These are phyloP conservation scores for Cardamine chenopodiifolia DNA, from an alignment of 345 rosid genomes.

Conservation along the genomic window DNA sequence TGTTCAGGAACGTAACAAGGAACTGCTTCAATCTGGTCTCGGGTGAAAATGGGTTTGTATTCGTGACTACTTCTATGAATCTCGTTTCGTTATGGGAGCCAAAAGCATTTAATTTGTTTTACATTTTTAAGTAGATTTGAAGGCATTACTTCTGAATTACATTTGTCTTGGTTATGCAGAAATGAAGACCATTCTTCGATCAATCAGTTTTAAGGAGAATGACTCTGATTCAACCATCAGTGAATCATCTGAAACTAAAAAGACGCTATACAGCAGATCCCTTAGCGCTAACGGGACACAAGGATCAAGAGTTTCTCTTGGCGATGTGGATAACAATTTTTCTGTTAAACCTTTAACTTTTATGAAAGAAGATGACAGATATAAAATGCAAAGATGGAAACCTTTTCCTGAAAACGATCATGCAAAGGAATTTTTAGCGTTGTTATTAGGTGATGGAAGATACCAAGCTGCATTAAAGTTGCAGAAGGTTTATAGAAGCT, in stretches of 20 bases:
- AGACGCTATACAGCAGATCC: constrained; percentile 37
- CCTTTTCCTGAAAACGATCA: constrained; percentile 23
- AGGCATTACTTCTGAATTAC: constrained; percentile 39
- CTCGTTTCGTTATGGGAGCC: background rate
- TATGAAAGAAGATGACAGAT: constrained; percentile 36
- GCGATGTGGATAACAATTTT: constrained; percentile 42
- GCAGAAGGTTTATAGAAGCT: constrained; percentile 93
- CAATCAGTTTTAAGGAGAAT: constrained; percentile 49
- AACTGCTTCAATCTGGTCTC: constrained; percentile 5
- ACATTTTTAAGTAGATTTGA: constrained; percentile 21
- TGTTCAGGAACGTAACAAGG: constrained; percentile 26
- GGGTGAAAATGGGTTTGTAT: constrained; percentile 31
- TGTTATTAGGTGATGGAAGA: constrained; percentile 36
- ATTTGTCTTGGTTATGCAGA: constrained; percentile 34
- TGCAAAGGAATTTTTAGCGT: constrained; percentile 24
- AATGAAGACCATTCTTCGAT: constrained; percentile 41
- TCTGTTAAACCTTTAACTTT: constrained; percentile 35
- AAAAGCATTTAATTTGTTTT: background rate
- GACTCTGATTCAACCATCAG: constrained; percentile 42
- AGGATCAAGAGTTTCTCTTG: constrained; percentile 36
- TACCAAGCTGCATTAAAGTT: constrained; percentile 72
- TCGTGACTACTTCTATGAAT: background rate
- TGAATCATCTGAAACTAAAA: constrained; percentile 43
- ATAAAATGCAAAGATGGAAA: constrained; percentile 28
- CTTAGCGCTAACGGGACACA: constrained; percentile 47